A percentile compares a stretch with the other conserved stretches of the same genome.
These are phyloP conservation scores for Kernera saxatilis DNA, from an alignment of 345 rosid species.

Conservation along the genomic window DNA sequence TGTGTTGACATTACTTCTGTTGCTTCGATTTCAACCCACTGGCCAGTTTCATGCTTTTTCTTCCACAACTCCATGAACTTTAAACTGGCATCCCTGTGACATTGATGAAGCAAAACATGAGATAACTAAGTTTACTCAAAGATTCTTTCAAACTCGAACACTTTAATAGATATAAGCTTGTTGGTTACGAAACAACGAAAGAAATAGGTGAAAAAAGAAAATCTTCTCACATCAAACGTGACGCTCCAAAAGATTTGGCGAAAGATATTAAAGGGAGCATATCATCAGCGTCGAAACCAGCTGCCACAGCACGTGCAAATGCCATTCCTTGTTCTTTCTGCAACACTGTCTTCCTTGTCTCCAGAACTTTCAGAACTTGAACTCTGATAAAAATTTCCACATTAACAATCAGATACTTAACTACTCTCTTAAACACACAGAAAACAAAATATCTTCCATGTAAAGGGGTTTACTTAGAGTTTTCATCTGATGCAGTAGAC, in stretches of 20 bases:
- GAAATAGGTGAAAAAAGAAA: not conserved
- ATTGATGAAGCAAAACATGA: slow-evolving; percentile 24
- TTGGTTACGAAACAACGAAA: not conserved
- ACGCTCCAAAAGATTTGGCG: slow-evolving; percentile 82
- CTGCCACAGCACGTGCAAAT: slow-evolving; percentile 98
- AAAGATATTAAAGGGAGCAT: slow-evolving; percentile 71
- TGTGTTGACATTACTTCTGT: slow-evolving; percentile 54
- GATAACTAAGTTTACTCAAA: slow-evolving; percentile 1
- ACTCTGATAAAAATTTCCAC: slow-evolving; percentile 40
- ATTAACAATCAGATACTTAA: not conserved
- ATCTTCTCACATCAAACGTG: slow-evolving; percentile 62
- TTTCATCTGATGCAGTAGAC: slow-evolving; percentile 42
- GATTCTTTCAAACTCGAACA: not conserved
- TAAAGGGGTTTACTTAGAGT: slow-evolving; percentile 62
- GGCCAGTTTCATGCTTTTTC: slow-evolving; percentile 91
- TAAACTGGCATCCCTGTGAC: slow-evolving; percentile 76
- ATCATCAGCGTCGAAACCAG: slow-evolving; percentile 84
- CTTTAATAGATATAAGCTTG: not conserved
- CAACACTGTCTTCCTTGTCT: slow-evolving; percentile 66
- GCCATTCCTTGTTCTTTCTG: slow-evolving; percentile 99
- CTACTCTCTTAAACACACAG: not conserved
- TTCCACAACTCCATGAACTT: slow-evolving; percentile 82
- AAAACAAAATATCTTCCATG: not conserved
- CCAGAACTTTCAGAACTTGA: slow-evolving; percentile 86
- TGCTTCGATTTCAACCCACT: slow-evolving; percentile 86